Base-by-base conservation (phyloP, 2,329 filamentous ascomycete genomes). In the Ophiocordyceps camponoti-saundersi region DNA sequence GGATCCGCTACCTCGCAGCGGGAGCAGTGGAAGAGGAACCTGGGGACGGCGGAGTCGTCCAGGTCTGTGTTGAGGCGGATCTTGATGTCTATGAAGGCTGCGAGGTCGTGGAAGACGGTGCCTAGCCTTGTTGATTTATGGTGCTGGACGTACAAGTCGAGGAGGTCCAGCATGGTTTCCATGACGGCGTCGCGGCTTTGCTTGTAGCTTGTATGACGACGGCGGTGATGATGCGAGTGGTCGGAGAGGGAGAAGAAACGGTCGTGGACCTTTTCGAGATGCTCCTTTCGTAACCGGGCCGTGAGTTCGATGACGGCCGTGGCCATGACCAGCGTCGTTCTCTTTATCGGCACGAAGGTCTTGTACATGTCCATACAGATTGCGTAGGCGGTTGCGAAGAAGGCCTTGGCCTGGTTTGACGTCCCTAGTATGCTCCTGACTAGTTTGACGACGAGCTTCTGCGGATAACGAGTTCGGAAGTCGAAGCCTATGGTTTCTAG, bases 401-500 rank as follows among this genome's bases (percentile, higher is more conserved):
- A 76, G 11, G 71, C 65, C 18, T 40, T 40, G n/a, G 32, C 32
- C 3, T 15, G 13, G 13, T n/a, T 7, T 3, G n/a, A 20, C 5
- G 15, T 20, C 1, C 61, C 64, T 16, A 75, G 59, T 48, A 82
- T 71, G 43, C 67, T 66, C 57, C 81, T 77, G 45, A 80, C 72
- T 23, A 95, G 72, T 65, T 96, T 96, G 53, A 87, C 73, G 41
- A 96, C 69, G 21, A 86, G 72, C 52, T 88, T 85, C 55, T 95
- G 87, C 1, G 90, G 88, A 56, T 94, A 84, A 36, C 88, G 80
- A 48, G 81, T 89, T 34, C 89, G 80, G 59, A 96, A 96, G 62
- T 98, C 90, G 62, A 98, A 98, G 51, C 85, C 82, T 29, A 89
- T 83, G 2, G 86, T 83, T 65, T 98, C 92, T 46, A 98, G 80